phyloP scores from a whole-genome alignment of 176 grass and related monocot genomes.

The Musa troglodytarum region DNA sequence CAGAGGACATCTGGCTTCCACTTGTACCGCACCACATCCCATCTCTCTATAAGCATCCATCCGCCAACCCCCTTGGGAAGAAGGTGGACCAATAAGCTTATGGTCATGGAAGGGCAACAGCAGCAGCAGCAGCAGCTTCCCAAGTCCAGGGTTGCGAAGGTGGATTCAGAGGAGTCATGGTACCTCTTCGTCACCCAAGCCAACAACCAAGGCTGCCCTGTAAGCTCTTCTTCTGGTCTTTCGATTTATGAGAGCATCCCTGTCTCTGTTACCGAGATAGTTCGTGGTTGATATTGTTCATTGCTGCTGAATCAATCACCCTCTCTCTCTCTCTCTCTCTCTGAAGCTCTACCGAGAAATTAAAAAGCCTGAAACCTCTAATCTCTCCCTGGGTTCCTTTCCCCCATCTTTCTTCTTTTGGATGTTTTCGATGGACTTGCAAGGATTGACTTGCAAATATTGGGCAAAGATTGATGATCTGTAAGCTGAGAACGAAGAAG shows the following conservation, averaged over 20 bases:
- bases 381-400: no score
- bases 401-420: no score
- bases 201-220: conserved; percentile 41
- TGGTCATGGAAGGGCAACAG: conserved; percentile 38
- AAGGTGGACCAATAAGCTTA: background rate
- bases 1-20: background rate
- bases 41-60: conserved; percentile 2
- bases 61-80: background rate
- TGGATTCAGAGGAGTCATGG: conserved; percentile 67
- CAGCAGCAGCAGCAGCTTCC: conserved; percentile 9
- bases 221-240: conserved; percentile 16
- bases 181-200: conserved; percentile 56
- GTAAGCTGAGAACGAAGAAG: background rate
- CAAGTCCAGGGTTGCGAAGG: conserved; percentile 43
- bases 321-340: no score
- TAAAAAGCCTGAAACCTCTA: no score
- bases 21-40: background rate
- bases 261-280: background rate
- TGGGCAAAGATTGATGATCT: no score
- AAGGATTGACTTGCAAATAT: no score
- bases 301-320: no score
- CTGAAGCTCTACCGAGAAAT: no score
- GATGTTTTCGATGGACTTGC: no score
- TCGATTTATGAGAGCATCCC: background rate
- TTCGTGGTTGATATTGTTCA: background rate